Conservation (phyloP, 2,329 filamentous ascomycete species). For the Apiospora arundinis region DNA sequence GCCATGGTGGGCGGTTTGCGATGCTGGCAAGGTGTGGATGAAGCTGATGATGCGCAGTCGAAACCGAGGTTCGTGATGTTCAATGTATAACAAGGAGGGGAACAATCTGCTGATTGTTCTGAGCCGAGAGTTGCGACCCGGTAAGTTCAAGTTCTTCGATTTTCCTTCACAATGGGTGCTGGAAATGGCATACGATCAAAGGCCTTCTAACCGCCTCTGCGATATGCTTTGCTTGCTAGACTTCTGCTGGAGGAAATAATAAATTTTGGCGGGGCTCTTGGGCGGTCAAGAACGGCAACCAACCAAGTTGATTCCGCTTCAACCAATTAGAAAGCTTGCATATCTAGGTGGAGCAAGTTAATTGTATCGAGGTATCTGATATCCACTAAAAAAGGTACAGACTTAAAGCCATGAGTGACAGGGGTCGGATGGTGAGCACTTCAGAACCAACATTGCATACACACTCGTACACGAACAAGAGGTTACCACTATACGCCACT, state of each 20-base stretch:
- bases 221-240: conserved; percentile 1
- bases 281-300: conserved; percentile 19
- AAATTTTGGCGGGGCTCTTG: conserved; percentile 23
- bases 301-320: not conserved
- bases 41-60: not conserved
- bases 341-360: not conserved
- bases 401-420: not conserved
- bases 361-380: not conserved
- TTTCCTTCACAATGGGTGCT: not conserved
- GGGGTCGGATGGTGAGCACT: not conserved
- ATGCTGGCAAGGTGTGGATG: not conserved
- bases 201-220: not conserved
- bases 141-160: not conserved
- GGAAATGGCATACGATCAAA: conserved; percentile 1
- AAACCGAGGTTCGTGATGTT: not conserved
- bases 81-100: not conserved
- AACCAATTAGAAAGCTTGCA: not conserved
- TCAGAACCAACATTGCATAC: not conserved
- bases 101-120: not conserved
- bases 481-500: not conserved
- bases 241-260: conserved; percentile 10
- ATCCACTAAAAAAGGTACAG: not conserved
- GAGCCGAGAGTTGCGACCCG: not conserved
- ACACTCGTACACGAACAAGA: not conserved
- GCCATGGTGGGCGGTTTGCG: conserved; percentile 64